Percentiles rank a stretch among this genome's conserved stretches.
phyloP scores from a whole-genome alignment of 805 yeast species.

The Clavispora fructus region DNA sequence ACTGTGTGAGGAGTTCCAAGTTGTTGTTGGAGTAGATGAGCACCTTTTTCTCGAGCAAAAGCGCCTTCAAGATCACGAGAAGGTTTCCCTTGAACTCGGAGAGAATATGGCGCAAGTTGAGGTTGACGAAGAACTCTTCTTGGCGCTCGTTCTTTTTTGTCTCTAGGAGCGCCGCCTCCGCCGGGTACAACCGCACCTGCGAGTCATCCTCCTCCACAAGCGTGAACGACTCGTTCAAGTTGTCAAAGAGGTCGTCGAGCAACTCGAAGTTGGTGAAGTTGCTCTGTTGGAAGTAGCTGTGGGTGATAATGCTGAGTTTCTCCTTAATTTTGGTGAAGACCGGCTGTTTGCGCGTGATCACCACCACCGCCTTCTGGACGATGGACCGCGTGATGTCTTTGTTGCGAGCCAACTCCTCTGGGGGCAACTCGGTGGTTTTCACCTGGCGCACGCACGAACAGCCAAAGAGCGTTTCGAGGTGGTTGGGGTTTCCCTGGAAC shows the following conservation, averaged over 20 bases:
- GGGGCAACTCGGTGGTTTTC: conserved; percentile 51
- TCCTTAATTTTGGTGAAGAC: conserved; percentile 85
- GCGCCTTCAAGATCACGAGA: conserved; percentile 66
- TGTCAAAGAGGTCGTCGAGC: conserved; percentile 65
- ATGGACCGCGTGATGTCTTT: conserved; percentile 76
- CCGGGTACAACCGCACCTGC: background rate
- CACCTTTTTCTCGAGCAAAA: conserved; percentile 69
- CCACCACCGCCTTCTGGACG: conserved; percentile 87
- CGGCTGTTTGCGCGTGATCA: conserved; percentile 74
- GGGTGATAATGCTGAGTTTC: conserved; percentile 83
- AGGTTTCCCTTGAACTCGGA: conserved; percentile 53
- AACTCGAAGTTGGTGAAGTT: conserved; percentile 68
- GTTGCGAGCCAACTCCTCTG: conserved; percentile 39
- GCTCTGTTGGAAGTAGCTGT: conserved; percentile 76
- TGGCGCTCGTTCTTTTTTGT: conserved; percentile 22
- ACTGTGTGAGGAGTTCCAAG: conserved; percentile 72
- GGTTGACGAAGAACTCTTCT: conserved; percentile 52
- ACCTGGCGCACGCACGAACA: conserved; percentile 90
- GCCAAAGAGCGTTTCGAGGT: conserved; percentile 74
- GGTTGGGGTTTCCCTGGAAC: conserved; percentile 36
- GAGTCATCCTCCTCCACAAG: conserved; percentile 18
- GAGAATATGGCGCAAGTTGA: conserved; percentile 63
- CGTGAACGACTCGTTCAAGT: conserved; percentile 39
- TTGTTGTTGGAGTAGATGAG: conserved; percentile 70
- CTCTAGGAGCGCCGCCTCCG: conserved; percentile 7